Conservation (phyloP, 208 protist species). For the Giardia muris region DNA sequence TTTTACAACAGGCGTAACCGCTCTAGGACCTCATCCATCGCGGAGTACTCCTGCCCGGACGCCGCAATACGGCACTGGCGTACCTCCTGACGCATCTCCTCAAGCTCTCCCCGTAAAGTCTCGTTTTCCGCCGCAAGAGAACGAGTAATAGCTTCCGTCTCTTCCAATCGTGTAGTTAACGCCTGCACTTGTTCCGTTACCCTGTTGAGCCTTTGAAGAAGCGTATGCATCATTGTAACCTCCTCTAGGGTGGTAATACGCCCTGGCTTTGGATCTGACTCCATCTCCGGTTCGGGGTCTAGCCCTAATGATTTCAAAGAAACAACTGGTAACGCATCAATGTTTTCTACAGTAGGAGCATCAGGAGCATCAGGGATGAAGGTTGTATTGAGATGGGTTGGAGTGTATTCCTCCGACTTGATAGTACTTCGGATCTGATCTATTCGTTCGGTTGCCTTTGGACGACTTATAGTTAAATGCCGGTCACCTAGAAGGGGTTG, state of each 20-base stretch:
- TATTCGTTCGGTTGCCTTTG: too few species aligned
- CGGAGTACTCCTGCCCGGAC: neutral
- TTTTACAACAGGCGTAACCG: neutral
- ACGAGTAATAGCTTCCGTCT: neutral
- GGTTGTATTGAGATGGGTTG: too few species aligned
- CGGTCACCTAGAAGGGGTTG: constrained; percentile 8
- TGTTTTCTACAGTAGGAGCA: too few species aligned
- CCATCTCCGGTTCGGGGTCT: too few species aligned
- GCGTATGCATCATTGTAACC: neutral
- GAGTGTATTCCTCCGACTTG: too few species aligned
- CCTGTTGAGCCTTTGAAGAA: neutral
- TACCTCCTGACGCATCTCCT: neutral
- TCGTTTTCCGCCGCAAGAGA: neutral
- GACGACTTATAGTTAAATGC: too few species aligned
- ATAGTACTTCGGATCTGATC: too few species aligned
- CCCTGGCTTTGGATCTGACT: too few species aligned
- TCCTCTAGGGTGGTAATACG: too few species aligned
- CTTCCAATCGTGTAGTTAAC: neutral
- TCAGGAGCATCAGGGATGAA: too few species aligned
- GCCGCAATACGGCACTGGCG: neutral
- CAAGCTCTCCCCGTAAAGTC: neutral
- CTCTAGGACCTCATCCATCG: neutral
- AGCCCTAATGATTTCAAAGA: too few species aligned
- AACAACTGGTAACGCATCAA: too few species aligned
- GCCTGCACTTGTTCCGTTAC: neutral